These are phyloP conservation scores for Urochloa ruziziensis DNA, from an alignment of 176 grass and related monocot species.

Conservation along the genomic window DNA sequence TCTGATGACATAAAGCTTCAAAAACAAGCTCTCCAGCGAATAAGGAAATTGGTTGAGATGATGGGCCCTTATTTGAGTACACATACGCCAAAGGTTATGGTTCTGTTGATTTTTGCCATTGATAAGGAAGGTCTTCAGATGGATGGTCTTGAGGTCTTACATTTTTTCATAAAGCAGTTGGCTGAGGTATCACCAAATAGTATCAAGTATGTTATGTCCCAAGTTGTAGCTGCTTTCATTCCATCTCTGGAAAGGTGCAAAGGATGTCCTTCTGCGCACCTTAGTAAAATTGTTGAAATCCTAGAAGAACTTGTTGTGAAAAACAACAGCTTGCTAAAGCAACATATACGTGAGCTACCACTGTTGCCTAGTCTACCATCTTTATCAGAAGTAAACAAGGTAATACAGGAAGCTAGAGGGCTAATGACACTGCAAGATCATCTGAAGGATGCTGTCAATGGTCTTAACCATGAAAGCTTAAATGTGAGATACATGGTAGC, in stretches of 20 bases:
- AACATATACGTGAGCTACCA: conserved; percentile 85
- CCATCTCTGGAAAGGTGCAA: conserved; percentile 69
- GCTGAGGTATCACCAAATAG: conserved; percentile 75
- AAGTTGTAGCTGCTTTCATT: conserved; percentile 96
- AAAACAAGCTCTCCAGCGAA: conserved; percentile 75
- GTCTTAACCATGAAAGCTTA: conserved; percentile 96
- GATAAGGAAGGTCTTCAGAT: conserved; percentile 93
- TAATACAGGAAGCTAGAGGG: conserved; percentile 93
- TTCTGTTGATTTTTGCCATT: conserved; percentile 84
- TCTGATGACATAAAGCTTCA: conserved; percentile 70
- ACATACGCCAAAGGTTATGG: conserved; percentile 97
- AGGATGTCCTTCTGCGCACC: conserved; percentile 61
- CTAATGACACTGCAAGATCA: conserved; percentile 76
- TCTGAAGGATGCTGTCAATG: conserved; percentile 80
- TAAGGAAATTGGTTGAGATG: conserved; percentile 88
- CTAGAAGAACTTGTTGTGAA: conserved; percentile 86
- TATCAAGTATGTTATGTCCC: conserved; percentile 92
- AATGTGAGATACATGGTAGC: conserved; percentile 98
- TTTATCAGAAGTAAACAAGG: conserved; percentile 86
- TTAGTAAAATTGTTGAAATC: conserved; percentile 82
- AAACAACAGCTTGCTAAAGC: conserved; percentile 62
- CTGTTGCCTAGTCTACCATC: conserved; percentile 79
- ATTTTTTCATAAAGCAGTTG: conserved; percentile 89
- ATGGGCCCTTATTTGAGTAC: conserved; percentile 94
- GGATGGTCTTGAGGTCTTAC: conserved; percentile 63